These are phyloP conservation scores for Isochrysis galbana DNA, from an alignment of 78 protist species.

Conservation along the genomic window DNA sequence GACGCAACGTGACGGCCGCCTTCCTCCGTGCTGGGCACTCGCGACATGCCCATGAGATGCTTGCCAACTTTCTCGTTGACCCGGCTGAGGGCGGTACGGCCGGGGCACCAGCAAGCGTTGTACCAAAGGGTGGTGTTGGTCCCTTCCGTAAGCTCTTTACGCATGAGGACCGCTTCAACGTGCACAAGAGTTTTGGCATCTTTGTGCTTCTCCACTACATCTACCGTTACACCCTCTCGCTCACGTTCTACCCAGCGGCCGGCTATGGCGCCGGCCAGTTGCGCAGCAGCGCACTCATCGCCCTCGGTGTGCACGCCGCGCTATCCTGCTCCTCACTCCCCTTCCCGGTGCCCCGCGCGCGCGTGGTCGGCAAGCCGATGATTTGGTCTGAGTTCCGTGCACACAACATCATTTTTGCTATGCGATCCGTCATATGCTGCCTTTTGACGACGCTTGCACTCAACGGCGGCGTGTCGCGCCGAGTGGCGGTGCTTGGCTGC, in stretches of 20 bases:
- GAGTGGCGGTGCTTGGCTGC: not conserved
- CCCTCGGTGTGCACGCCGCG: not conserved
- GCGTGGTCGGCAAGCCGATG: not conserved
- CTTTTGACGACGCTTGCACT: not conserved
- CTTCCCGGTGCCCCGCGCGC: not conserved
- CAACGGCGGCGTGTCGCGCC: not conserved
- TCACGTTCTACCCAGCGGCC: not conserved
- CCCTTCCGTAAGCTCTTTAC: not conserved
- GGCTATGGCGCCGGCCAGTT: not conserved
- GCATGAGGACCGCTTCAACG: not conserved
- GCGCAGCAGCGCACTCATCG: not conserved
- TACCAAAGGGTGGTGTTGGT: not conserved
- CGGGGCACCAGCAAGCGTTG: not conserved
- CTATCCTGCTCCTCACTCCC: slow-evolving; percentile 20
- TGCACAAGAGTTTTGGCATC: slow-evolving; percentile 7
- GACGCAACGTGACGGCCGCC: not conserved
- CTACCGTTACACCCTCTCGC: not conserved
- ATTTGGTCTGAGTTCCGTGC: slow-evolving; percentile 8
- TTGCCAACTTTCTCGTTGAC: not conserved
- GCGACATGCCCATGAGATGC: not conserved
- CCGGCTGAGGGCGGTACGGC: not conserved
- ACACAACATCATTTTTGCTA: not conserved
- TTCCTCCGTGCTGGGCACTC: not conserved
- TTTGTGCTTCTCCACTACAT: not conserved
- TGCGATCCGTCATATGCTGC: not conserved